phyloP scores from a whole-genome alignment of 331 rosid species.

The Malus hybrid region DNA sequence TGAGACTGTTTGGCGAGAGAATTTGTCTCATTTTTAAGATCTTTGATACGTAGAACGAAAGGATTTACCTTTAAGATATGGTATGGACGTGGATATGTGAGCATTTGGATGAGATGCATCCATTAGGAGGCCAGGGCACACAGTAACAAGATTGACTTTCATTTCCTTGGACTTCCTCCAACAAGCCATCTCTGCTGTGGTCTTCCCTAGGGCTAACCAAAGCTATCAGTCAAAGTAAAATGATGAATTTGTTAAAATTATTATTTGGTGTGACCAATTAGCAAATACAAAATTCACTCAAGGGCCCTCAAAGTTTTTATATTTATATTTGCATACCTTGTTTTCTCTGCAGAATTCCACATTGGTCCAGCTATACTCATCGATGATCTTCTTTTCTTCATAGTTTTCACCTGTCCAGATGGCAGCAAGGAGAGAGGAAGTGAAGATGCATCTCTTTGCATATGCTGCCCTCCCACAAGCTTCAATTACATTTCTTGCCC shows the following conservation, averaged over 20 bases:
- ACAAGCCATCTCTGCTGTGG: constrained; percentile 10
- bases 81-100: not conserved
- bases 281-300: not conserved
- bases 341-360: constrained; percentile 9
- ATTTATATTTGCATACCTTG: not conserved
- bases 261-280: not conserved
- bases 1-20: not conserved
- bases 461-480: not conserved
- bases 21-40: not conserved
- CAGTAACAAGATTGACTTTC: constrained; percentile 7
- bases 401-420: not conserved
- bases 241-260: not conserved
- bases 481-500: constrained; percentile 1
- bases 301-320: not conserved
- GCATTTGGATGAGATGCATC: not conserved
- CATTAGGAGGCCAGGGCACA: constrained; percentile 11
- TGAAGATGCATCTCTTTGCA: constrained; percentile 5
- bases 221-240: not conserved
- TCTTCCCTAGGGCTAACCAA: constrained; percentile 13
- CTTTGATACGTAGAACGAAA: too few species aligned
- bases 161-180: constrained; percentile 11
- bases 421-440: constrained; percentile 10
- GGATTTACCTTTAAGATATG: not conserved
- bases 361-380: constrained; percentile 4
- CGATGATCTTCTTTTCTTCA: not conserved